These are phyloP conservation scores for Aurinia saxatilis DNA, from an alignment of 345 rosid species.

Conservation along the genomic window DNA sequence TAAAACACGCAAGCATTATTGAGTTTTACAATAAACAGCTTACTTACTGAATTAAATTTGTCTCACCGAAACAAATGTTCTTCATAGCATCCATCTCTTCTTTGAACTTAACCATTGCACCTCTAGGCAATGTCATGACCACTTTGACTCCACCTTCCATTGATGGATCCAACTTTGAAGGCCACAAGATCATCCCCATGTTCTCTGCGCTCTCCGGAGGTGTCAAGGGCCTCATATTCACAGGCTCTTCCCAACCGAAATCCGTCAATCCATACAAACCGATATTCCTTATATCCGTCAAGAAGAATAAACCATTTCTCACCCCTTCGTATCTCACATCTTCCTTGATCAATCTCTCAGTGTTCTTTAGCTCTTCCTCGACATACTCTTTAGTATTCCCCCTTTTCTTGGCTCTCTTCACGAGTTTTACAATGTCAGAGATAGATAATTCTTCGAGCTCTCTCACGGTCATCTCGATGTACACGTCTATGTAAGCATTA, in stretches of 20 bases:
- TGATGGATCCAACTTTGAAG: conserved; percentile 21
- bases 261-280: conserved; percentile 23
- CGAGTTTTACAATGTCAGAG: conserved; percentile 13
- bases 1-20: too few relatives aligned
- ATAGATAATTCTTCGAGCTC: conserved; percentile 30
- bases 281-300: conserved; percentile 38
- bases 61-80: too few relatives aligned
- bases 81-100: conserved; percentile 24
- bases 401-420: background rate
- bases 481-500: conserved; percentile 29
- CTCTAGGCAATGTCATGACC: conserved; percentile 31
- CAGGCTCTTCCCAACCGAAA: conserved; percentile 35
- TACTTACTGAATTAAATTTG: too few relatives aligned
- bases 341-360: conserved; percentile 18
- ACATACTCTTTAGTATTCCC: conserved; percentile 5
- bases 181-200: conserved; percentile 27
- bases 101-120: conserved; percentile 31
- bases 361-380: background rate
- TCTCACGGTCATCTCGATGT: conserved; percentile 9
- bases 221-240: conserved; percentile 23
- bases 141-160: conserved; percentile 37
- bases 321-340: conserved; percentile 19
- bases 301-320: conserved; percentile 17
- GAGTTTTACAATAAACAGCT: too few relatives aligned
- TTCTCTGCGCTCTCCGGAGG: conserved; percentile 24